Evolutionary conservation across 257 asterid species (phyloP).

Genomic region (Nicotiana benthamiana): DNA sequence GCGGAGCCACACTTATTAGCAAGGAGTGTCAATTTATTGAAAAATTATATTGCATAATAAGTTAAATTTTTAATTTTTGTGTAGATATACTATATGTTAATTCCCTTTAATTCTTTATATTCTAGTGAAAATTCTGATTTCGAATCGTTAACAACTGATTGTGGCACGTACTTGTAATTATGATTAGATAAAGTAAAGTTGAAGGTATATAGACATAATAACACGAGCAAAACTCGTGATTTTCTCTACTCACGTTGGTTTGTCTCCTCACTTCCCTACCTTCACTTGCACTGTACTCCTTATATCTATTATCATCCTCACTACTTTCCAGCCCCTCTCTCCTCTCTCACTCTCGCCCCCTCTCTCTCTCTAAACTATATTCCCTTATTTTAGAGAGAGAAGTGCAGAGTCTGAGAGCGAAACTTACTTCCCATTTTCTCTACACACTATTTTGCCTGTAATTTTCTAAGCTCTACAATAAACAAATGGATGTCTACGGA

Average conservation of each 20-base stretch:
- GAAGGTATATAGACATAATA: background rate
- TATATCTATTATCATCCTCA: background rate
- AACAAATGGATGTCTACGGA: slow-evolving; percentile 48
- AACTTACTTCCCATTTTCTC: background rate
- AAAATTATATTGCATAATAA: too few species aligned
- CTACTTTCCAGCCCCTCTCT: background rate
- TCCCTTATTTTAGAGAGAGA: slow-evolving; percentile 2
- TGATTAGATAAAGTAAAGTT: background rate
- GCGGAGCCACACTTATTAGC: too few species aligned
- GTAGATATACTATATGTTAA: too few species aligned
- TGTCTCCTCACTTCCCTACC: slow-evolving; percentile 6
- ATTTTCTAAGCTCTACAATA: background rate
- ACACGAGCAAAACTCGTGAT: background rate
- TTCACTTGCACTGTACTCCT: slow-evolving; percentile 8
- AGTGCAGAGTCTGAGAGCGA: background rate
- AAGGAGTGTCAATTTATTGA: too few species aligned
- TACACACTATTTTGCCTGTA: background rate
- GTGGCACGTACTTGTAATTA: too few species aligned
- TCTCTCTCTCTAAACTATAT: background rate
- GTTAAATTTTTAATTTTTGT: too few species aligned
- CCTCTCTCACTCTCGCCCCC: background rate
- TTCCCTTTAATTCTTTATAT: too few species aligned
- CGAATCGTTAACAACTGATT: too few species aligned
- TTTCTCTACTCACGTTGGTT: background rate
- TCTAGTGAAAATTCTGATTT: too few species aligned